phyloP scores from a whole-genome alignment of 306 rosid species.

The Arachis stenosperma region DNA sequence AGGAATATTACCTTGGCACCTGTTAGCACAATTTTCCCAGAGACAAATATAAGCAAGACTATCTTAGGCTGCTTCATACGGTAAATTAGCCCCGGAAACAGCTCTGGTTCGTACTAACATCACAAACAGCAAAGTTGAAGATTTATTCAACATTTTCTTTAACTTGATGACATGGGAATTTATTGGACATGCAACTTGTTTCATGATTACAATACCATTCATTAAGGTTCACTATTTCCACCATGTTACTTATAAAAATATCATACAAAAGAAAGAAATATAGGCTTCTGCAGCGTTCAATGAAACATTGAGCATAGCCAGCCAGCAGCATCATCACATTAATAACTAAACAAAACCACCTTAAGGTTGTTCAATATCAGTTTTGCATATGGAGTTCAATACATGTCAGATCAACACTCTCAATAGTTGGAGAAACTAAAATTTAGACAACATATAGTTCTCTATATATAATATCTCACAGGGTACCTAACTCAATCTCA shows the following conservation, averaged over 20 bases:
- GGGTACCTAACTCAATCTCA: background rate
- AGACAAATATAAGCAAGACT: too few species aligned
- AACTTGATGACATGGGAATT: background rate
- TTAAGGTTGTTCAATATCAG: background rate
- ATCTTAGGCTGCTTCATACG: too few species aligned
- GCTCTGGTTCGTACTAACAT: too few species aligned
- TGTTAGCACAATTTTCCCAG: too few species aligned
- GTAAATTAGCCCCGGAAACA: too few species aligned
- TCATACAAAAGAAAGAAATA: background rate
- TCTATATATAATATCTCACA: background rate
- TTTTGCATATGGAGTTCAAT: background rate
- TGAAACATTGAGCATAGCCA: background rate
- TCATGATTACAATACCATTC: background rate
- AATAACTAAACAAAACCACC: background rate
- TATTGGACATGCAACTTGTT: background rate
- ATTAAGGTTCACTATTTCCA: background rate
- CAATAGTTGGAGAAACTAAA: background rate
- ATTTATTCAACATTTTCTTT: background rate
- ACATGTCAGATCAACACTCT: constrained; percentile 12
- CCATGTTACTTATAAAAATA: background rate
- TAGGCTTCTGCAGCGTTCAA: background rate
- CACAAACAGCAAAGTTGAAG: too few species aligned
- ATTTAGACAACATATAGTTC: background rate
- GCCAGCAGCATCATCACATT: background rate
- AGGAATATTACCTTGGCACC: too few species aligned